Conservation (phyloP, 306 rosid species). For the Casuarina glauca region DNA sequence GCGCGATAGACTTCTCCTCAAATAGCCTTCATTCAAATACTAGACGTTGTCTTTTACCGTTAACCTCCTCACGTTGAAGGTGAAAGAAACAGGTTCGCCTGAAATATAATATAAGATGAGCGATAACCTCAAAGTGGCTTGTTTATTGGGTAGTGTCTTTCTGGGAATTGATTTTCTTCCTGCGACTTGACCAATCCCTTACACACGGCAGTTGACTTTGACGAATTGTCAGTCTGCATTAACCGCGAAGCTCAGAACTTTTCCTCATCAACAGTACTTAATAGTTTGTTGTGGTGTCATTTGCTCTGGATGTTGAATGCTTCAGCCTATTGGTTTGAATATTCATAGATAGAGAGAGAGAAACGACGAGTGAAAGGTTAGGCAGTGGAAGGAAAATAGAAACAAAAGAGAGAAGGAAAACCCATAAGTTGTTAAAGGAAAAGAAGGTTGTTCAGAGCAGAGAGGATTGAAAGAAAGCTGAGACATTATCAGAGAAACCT, state of each 20-base stretch:
- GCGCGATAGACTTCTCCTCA: too few species aligned
- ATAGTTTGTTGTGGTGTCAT: background rate
- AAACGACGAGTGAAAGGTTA: background rate
- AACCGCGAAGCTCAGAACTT: slow-evolving; percentile 9
- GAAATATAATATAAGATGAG: too few species aligned
- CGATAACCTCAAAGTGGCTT: too few species aligned
- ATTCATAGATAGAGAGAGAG: background rate
- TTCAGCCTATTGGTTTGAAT: background rate
- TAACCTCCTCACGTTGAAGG: too few species aligned
- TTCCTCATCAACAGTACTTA: background rate
- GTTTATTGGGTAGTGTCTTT: background rate
- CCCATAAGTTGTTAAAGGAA: background rate
- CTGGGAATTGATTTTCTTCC: slow-evolving; percentile 20
- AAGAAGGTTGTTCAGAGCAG: background rate
- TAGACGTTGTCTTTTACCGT: too few species aligned
- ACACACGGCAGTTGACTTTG: slow-evolving; percentile 41
- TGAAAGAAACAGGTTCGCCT: too few species aligned
- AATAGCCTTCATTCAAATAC: too few species aligned
- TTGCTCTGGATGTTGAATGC: background rate
- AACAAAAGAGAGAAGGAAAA: background rate
- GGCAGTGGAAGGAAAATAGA: slow-evolving; percentile 1
- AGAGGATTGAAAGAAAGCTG: background rate
- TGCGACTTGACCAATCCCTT: slow-evolving; percentile 22
- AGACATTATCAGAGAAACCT: background rate
- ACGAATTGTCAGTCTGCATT: background rate